A percentile compares a stretch with the other conserved stretches of the same genome.
Evolutionary conservation across 495 filamentous ascomycete genomes (phyloP).

Genomic region (Massariosphaeria phaeospora): DNA sequence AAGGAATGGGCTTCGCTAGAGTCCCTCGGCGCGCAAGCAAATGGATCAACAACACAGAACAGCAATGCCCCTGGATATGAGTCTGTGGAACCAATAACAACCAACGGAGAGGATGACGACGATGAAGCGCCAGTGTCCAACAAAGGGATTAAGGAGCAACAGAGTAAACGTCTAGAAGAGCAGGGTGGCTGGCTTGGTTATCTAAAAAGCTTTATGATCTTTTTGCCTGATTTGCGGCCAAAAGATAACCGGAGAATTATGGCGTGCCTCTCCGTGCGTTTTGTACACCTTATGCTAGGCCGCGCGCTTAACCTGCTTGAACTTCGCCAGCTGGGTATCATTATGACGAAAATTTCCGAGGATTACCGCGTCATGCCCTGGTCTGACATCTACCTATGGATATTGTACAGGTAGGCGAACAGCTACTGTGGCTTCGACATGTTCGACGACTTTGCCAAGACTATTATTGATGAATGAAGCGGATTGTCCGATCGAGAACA

Average conservation of each 20-base stretch:
- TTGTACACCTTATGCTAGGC: slow-evolving; percentile 28
- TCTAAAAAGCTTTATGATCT: slow-evolving; percentile 37
- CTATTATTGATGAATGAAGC: no score
- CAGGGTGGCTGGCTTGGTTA: slow-evolving; percentile 39
- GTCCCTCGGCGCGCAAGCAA: no score
- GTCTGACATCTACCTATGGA: slow-evolving; percentile 37
- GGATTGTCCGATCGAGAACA: no score
- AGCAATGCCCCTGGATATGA: no score
- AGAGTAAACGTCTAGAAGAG: slow-evolving; percentile 37
- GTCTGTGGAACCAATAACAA: no score
- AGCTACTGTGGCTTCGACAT: slow-evolving; percentile 18
- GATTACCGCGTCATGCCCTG: slow-evolving; percentile 28
- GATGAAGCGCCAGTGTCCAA: no score
- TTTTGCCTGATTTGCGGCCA: slow-evolving; percentile 40
- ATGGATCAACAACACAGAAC: no score
- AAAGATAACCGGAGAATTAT: slow-evolving; percentile 32
- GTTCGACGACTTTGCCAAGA: slow-evolving; percentile 23
- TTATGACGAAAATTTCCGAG: slow-evolving; percentile 33
- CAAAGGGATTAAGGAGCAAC: slow-evolving; percentile 36
- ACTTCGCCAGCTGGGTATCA: slow-evolving; percentile 37
- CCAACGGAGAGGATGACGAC: no score
- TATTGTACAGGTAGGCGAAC: slow-evolving; percentile 29
- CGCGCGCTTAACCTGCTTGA: slow-evolving; percentile 37
- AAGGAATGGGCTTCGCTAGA: no score
- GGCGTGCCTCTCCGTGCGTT: slow-evolving; percentile 28